phyloP scores from a whole-genome alignment of 495 filamentous ascomycete species.

The Lophium mytilinum region DNA sequence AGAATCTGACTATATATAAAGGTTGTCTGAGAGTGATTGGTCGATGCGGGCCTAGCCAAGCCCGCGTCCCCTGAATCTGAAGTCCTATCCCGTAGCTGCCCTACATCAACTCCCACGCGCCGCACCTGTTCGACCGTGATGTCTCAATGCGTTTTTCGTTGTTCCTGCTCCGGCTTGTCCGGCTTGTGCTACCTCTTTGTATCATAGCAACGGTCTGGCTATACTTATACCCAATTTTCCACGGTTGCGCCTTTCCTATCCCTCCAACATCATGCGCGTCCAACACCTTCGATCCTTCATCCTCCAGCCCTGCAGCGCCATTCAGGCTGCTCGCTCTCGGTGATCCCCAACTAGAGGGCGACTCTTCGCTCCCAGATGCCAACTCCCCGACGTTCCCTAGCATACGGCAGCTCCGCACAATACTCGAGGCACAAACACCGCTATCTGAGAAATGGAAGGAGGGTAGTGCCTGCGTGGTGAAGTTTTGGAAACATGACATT shows the following conservation, averaged over 20 bases:
- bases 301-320: slow-evolving; percentile 39
- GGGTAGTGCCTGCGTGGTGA: slow-evolving; percentile 34
- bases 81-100: too few species aligned
- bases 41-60: too few species aligned
- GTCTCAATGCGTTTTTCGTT: slow-evolving; percentile 36
- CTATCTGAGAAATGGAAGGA: slow-evolving; percentile 39
- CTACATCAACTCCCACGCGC: too few species aligned
- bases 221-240: slow-evolving; percentile 81
- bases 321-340: slow-evolving; percentile 86
- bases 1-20: too few species aligned
- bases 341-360: slow-evolving; percentile 93
- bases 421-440: background rate
- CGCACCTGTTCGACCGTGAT: slow-evolving; percentile 6
- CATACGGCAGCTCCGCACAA: slow-evolving; percentile 27
- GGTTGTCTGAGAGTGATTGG: too few species aligned
- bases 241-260: slow-evolving; percentile 72
- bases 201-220: slow-evolving; percentile 64
- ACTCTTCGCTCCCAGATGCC: slow-evolving; percentile 64
- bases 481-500: slow-evolving; percentile 52
- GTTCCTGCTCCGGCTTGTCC: slow-evolving; percentile 26
- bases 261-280: slow-evolving; percentile 26
- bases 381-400: slow-evolving; percentile 54
- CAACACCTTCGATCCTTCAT: slow-evolving; percentile 7
- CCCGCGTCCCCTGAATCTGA: too few species aligned
- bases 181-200: slow-evolving; percentile 60